Evolutionary conservation across 2,329 filamentous ascomycete species (phyloP), one percentile per base, ranked within the genome.

Genomic region (Zelopaecilomyces penicillatus): DNA sequence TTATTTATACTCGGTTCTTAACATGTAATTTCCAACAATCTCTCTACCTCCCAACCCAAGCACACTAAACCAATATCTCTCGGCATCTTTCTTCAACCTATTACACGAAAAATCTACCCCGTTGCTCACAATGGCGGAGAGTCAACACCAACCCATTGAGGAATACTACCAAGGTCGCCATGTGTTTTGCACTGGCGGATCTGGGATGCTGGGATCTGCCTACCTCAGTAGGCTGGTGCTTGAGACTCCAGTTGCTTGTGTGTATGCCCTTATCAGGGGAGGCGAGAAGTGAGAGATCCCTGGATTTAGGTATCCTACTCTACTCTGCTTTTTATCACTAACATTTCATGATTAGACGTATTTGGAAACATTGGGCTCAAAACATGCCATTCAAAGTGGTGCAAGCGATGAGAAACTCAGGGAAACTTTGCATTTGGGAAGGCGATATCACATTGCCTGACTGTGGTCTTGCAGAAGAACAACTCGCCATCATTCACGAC

Each of bases 191-290:
- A 44, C 42, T 6, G 42, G 36, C 6, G 42, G 29, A 10, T 39
- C 42, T 9, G 42, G 42, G 6, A 44, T 44, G 42, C 11, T 44
- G 9, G 42, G 42, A 8, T 39, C 34, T 26, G 42, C 30, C 10
- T 39, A 26, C 9, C 11, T 44, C 4, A 39, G 28, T 28, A 28
- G 42, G 27, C 5, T 44, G 2, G 35, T 39, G 3, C 36, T 39
- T 10, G 36, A 37, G 11, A 44, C 42, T 5, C 6, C 36, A 9
- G 30, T 44, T 3, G 31, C 29, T 26, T n/a, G 28, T 31, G 26
- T 44, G n/a, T 39, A 44, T 12, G 42, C 42, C 27, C 36, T 44
- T 1, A 30, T 26, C 4, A 44, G 42, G 27, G 42, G 36, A 11
- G 42, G 42, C 5, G 42, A 44, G 33, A 29, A 26, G 42, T 39